Base-by-base conservation (phyloP, 1,139 yeast species). In the Pichia sp. region DNA sequence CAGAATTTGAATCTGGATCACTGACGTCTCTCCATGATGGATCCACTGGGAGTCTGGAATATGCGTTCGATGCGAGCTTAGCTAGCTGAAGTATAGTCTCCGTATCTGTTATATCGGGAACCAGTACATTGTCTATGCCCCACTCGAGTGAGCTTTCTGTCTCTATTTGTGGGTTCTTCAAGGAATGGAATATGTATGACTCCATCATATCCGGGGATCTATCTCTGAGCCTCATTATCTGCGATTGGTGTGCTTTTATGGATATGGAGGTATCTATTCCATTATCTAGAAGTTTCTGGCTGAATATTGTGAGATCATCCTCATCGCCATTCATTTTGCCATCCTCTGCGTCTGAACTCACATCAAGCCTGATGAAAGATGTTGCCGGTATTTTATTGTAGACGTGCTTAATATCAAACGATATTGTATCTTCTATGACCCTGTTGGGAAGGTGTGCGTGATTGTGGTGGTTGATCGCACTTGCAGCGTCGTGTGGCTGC, bases 11-110 rank as follows among this genome's bases (percentile, higher is more conserved):
- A 6, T 25, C 25, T 1, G 41, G 35, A 17, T 42, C 37, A 35
- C 67, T 78, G 6, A 88, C 77, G 50, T 88, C 94, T 30, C 81
- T 64, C 98, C 98, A 91, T 55, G 86, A 94, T 38, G 88, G 94
- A 26, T 77, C 72, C 27, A 65, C 60, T 2, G 97, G 96, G 26
- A 74, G 63, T 34, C 72, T 70, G 3, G 86, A 95, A 53, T 91
- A 91, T 3, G 98, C 97, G 58, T 91, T 84, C 2, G 95, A 83
- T 0, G 96, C 77, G 73, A 91, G 82, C 38, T 81, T 62, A 0
- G 97, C 98, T 31, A 91, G 62, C 2, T 83, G 64, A 5, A 88
- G 65, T 6, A 91, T 56, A 0, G 96, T 83, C 27, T 74, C 76
- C 37, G 71, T 71, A 58, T 88, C 95, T 3, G 74, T 61, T 8